phyloP scores from a whole-genome alignment of 495 filamentous ascomycete species.

The Penicillium subrubescens region DNA sequence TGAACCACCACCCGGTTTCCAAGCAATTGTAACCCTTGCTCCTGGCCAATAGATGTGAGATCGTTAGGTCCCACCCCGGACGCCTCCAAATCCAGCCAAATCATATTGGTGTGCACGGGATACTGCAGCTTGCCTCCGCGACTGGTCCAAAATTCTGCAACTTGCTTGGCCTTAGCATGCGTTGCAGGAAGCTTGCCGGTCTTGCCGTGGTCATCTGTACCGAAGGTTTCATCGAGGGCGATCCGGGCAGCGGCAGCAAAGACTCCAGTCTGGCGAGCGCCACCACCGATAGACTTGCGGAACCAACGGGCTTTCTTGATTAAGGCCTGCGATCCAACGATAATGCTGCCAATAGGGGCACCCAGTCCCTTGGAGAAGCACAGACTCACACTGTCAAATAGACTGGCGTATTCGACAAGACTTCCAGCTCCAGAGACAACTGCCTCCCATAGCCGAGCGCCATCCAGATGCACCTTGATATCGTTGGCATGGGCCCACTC shows the following conservation, averaged over 20 bases:
- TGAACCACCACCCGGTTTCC: slow-evolving; percentile 47
- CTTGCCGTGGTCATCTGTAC: slow-evolving; percentile 57
- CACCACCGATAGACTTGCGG: slow-evolving; percentile 83
- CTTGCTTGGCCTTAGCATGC: slow-evolving; percentile 64
- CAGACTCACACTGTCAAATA: slow-evolving; percentile 79
- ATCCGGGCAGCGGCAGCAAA: slow-evolving; percentile 50
- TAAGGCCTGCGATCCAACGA: slow-evolving; percentile 66
- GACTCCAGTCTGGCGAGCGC: slow-evolving; percentile 67
- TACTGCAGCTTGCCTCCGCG: slow-evolving; percentile 51
- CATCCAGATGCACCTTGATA: slow-evolving; percentile 80
- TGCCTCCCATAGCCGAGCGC: slow-evolving; percentile 83
- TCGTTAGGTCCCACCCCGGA: slow-evolving; percentile 48
- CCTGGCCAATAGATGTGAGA: slow-evolving; percentile 39
- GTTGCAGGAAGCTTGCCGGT: slow-evolving; percentile 63
- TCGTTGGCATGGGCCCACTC: slow-evolving; percentile 67
- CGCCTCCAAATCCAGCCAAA: slow-evolving; percentile 78
- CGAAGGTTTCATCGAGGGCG: slow-evolving; percentile 61
- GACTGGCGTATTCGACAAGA: slow-evolving; percentile 65
- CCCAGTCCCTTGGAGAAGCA: slow-evolving; percentile 92
- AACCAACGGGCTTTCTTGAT: slow-evolving; percentile 77
- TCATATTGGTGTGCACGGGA: slow-evolving; percentile 82
- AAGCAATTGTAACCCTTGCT: slow-evolving; percentile 42
- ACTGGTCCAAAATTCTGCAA: slow-evolving; percentile 64
- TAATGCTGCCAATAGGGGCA: slow-evolving; percentile 81
- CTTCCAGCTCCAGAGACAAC: slow-evolving; percentile 60